Evolutionary conservation across 257 asterid genomes (phyloP).

Genomic region (Rubia yunnanensis): DNA sequence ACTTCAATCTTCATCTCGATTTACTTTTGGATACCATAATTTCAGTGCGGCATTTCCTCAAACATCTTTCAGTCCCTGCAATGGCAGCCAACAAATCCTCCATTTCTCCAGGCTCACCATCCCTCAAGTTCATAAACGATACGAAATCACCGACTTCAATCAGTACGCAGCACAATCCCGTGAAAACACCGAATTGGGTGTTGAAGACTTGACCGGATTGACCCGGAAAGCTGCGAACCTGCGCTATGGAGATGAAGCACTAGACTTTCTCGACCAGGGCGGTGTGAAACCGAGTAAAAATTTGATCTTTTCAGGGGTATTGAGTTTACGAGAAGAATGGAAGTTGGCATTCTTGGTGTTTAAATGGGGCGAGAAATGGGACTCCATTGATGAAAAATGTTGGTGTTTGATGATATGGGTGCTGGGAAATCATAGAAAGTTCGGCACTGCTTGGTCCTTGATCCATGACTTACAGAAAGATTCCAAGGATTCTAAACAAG

Average conservation of each 20-base stretch:
- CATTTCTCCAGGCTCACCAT: slow-evolving; percentile 12
- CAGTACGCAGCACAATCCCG: slow-evolving; percentile 9
- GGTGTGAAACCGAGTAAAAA: slow-evolving; percentile 42
- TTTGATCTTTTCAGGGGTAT: slow-evolving; percentile 44
- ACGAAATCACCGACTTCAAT: slow-evolving; percentile 29
- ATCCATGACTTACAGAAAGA: slow-evolving; percentile 43
- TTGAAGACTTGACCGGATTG: slow-evolving; percentile 33
- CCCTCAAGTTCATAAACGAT: slow-evolving; percentile 9
- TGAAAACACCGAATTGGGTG: slow-evolving; percentile 20
- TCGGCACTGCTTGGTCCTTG: slow-evolving; percentile 85
- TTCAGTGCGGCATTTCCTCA: slow-evolving; percentile 55
- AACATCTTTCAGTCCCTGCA: slow-evolving; percentile 25
- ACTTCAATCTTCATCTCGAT: not conserved
- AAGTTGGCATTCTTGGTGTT: slow-evolving; percentile 65
- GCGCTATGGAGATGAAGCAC: slow-evolving; percentile 67
- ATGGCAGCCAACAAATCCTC: slow-evolving; percentile 1
- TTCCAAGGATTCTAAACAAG: slow-evolving; percentile 50
- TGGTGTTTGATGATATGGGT: slow-evolving; percentile 84
- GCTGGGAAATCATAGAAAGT: slow-evolving; percentile 70
- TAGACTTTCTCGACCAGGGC: slow-evolving; percentile 51
- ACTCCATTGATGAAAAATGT: slow-evolving; percentile 38
- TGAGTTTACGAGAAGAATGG: slow-evolving; percentile 78
- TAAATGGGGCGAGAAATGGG: slow-evolving; percentile 86
- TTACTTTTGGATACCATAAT: not conserved
- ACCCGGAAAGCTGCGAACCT: slow-evolving; percentile 42